Evolutionary conservation across 2,329 filamentous ascomycete genomes (phyloP).

Genomic region (Trichoderma koningiopsis): DNA sequence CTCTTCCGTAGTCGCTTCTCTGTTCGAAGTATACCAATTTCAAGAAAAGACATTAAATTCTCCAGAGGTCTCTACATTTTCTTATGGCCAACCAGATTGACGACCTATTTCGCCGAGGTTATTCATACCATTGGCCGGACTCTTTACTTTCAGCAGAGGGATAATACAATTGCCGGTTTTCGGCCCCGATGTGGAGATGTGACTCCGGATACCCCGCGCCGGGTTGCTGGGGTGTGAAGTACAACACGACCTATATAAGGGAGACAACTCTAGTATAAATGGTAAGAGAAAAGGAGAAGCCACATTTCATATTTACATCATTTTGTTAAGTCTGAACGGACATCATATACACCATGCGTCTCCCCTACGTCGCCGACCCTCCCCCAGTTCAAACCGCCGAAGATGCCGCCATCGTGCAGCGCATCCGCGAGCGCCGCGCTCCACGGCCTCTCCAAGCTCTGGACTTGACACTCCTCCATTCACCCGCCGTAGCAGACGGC

Average conservation of each 20-base stretch:
- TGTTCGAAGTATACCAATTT: background rate
- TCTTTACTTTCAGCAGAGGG: background rate
- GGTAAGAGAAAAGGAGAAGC: background rate
- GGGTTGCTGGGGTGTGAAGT: background rate
- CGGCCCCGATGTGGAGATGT: constrained; percentile 20
- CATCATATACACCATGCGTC: constrained; percentile 54
- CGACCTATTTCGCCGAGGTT: background rate
- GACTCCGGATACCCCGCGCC: constrained; percentile 22
- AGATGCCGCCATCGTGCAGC: constrained; percentile 60
- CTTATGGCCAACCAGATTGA: background rate
- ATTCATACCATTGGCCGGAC: background rate
- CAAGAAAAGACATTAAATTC: background rate
- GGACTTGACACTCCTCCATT: constrained; percentile 76
- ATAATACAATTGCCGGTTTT: constrained; percentile 22
- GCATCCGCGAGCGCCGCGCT: constrained; percentile 65
- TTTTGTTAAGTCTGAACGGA: too few species aligned
- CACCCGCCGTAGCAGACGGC: constrained; percentile 72
- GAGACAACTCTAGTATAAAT: background rate
- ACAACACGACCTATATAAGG: background rate
- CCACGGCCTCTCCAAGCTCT: constrained; percentile 72
- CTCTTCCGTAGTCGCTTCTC: background rate
- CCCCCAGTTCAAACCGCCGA: constrained; percentile 48
- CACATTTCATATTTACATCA: background rate
- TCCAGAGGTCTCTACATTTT: background rate
- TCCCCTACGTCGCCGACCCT: constrained; percentile 64